Percentiles rank a stretch among this genome's conserved stretches.
phyloP scores from a whole-genome alignment of 176 grass and related monocot genomes.

The Aegilops bicornis region DNA sequence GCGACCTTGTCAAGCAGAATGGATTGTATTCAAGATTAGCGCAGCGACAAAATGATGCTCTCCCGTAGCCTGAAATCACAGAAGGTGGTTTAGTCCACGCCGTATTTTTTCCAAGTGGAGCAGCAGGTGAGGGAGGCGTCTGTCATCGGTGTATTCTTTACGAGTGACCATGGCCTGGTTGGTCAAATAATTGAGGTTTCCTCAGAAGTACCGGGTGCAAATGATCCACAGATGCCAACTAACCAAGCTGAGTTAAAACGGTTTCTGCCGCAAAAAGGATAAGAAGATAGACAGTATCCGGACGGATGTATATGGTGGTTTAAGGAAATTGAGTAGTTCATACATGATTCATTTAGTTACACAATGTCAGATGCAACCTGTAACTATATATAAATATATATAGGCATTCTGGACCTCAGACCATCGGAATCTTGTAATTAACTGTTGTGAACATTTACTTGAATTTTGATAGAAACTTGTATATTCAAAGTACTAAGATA shows the following conservation, averaged over 20 bases:
- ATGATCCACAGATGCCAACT: background rate
- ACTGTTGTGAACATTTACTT: background rate
- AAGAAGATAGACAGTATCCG: background rate
- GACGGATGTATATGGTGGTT: background rate
- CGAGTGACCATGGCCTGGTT: conserved; percentile 7
- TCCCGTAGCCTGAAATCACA: conserved; percentile 42
- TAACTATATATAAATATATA: conserved; percentile 22
- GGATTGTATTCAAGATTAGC: conserved; percentile 92
- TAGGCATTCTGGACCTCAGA: background rate
- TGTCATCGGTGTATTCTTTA: conserved; percentile 27
- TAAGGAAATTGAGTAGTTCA: background rate
- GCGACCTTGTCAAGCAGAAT: conserved; percentile 68
- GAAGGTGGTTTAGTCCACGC: conserved; percentile 20
- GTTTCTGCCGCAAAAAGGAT: background rate
- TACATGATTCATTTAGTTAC: background rate
- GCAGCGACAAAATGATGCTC: conserved; percentile 66
- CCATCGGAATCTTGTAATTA: background rate
- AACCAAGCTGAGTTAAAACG: conserved; percentile 16
- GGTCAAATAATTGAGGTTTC: background rate
- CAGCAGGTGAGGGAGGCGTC: background rate
- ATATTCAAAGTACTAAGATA: background rate
- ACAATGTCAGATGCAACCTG: conserved; percentile 13
- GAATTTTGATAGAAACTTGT: conserved; percentile 20
- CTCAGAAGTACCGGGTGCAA: background rate
- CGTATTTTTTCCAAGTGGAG: conserved; percentile 19